Evolutionary conservation across 1,139 yeast species (phyloP).

Genomic region (Yamadazyma trypodendri): DNA sequence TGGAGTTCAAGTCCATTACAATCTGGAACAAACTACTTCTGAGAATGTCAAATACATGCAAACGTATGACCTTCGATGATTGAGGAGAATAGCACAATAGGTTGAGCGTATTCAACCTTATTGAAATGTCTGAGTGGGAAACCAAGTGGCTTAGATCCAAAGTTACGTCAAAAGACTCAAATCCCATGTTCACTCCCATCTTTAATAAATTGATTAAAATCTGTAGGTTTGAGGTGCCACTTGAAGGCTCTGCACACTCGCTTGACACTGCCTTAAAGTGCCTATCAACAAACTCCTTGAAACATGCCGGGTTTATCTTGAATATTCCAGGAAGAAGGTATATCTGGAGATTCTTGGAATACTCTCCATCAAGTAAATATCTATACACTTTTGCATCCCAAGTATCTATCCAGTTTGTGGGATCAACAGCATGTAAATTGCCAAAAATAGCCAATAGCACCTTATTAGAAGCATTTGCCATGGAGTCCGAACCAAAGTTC

Average conservation of each 20-base stretch:
- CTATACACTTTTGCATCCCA: constrained; percentile 49
- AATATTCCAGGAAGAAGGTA: constrained; percentile 67
- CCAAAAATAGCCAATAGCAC: constrained; percentile 49
- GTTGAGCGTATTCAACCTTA: constrained; percentile 59
- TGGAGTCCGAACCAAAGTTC: constrained; percentile 36
- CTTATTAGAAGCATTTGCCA: constrained; percentile 70
- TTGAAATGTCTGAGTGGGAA: constrained; percentile 18
- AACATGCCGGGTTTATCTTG: constrained; percentile 39
- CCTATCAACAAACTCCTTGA: constrained; percentile 29
- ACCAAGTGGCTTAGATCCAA: constrained; percentile 2
- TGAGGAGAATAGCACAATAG: constrained; percentile 62
- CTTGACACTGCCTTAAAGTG: constrained; percentile 6
- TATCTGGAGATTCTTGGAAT: constrained; percentile 50
- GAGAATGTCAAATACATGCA: constrained; percentile 43
- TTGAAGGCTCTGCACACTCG: too few species aligned
- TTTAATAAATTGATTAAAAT: not conserved
- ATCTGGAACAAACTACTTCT: constrained; percentile 7
- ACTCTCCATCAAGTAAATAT: constrained; percentile 27
- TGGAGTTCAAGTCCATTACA: constrained; percentile 49
- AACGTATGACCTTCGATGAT: constrained; percentile 46
- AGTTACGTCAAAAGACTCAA: not conserved
- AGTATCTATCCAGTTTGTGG: constrained; percentile 43
- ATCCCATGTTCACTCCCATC: not conserved
- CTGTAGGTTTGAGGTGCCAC: not conserved
- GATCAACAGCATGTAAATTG: constrained; percentile 20